These are phyloP conservation scores for Orbilia ellipsospora DNA, from an alignment of 2,329 filamentous ascomycete genomes.

Conservation along the genomic window DNA sequence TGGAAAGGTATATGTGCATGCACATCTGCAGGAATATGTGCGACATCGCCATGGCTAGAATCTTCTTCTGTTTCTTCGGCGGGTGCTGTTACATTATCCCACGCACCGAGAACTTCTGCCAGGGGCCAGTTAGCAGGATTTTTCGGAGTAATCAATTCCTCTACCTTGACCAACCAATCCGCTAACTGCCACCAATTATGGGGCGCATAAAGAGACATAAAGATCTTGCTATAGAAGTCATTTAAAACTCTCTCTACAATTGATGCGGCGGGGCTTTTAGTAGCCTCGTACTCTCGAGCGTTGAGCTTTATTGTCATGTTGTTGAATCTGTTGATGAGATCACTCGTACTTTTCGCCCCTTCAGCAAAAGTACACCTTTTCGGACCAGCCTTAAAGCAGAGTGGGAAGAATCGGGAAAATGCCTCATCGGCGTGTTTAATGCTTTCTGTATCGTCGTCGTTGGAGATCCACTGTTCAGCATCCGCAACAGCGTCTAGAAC, in stretches of 20 bases:
- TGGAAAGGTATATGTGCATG: no score
- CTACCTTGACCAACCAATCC: slow-evolving; percentile 21
- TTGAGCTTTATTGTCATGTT: slow-evolving; percentile 32
- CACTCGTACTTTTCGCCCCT: slow-evolving; percentile 10
- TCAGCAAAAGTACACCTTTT: slow-evolving; percentile 24
- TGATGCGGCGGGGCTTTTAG: not conserved
- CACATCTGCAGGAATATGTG: slow-evolving; percentile 16
- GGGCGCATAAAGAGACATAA: slow-evolving; percentile 13
- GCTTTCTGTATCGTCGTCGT: not conserved
- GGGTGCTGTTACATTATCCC: not conserved
- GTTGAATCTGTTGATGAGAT: slow-evolving; percentile 27
- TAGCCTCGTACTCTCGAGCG: slow-evolving; percentile 25
- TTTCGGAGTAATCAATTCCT: not conserved
- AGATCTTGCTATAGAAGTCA: slow-evolving; percentile 7
- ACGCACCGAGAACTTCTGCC: not conserved
- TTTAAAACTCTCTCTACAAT: not conserved
- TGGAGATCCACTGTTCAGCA: slow-evolving; percentile 19
- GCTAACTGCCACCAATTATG: slow-evolving; percentile 15
- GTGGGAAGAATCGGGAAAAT: slow-evolving; percentile 37
- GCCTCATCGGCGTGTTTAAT: slow-evolving; percentile 31
- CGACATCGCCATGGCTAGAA: not conserved
- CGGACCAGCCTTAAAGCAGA: slow-evolving; percentile 29
- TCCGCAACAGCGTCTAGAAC: slow-evolving; percentile 44
- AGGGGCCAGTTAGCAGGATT: slow-evolving; percentile 22
- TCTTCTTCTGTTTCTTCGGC: not conserved